Conservation (phyloP, 225 moss, liverwort and hornwort genomes). For the Polytrichum commune region DNA sequence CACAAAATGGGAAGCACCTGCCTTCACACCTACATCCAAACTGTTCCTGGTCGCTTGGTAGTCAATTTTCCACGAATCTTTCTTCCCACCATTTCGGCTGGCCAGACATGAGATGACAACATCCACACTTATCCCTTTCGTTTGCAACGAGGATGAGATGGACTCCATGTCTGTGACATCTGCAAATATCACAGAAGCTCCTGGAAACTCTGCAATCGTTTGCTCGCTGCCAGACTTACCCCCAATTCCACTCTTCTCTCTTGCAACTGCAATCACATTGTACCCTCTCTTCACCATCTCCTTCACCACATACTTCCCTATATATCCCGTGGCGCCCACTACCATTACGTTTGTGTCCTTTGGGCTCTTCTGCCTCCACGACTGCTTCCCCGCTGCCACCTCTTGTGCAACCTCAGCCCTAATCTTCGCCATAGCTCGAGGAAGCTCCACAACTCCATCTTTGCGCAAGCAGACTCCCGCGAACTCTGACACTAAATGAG, state of each 20-base stretch:
- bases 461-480: constrained; percentile 26
- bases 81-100: constrained; percentile 79
- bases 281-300: constrained; percentile 92
- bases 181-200: constrained; percentile 66
- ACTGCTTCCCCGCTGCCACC: constrained; percentile 12
- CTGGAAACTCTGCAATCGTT: constrained; percentile 49
- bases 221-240: constrained; percentile 62
- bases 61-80: constrained; percentile 92
- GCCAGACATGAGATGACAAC: constrained; percentile 88
- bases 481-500: constrained; percentile 14
- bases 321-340: constrained; percentile 92
- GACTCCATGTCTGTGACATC: constrained; percentile 63
- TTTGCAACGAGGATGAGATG: constrained; percentile 50
- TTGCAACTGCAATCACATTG: constrained; percentile 73
- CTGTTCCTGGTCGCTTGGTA: constrained; percentile 87
- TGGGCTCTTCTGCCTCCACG: constrained; percentile 46
- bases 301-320: constrained; percentile 89
- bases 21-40: constrained; percentile 64
- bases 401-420: background rate
- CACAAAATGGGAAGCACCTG: constrained; percentile 87
- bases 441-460: constrained; percentile 1
- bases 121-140: constrained; percentile 40
- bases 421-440: background rate
- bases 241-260: constrained; percentile 89
- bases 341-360: constrained; percentile 46